Evolutionary conservation across 1,284 basidiomycete species (phyloP).

Genomic region (Kwoniella shivajii): DNA sequence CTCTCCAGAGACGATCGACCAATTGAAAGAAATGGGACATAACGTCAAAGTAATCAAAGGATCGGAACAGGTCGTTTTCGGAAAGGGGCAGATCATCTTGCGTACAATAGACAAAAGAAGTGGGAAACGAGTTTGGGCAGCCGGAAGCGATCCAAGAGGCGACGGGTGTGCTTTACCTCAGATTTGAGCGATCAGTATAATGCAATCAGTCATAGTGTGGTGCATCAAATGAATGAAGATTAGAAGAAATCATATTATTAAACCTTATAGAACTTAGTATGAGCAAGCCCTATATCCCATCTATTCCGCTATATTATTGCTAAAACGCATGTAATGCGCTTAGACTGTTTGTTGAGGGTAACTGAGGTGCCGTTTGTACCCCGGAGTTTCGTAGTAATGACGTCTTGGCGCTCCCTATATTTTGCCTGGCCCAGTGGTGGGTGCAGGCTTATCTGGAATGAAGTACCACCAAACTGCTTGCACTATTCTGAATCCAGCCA

Average conservation of each 20-base stretch:
- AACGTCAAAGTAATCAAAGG: slow-evolving; percentile 61
- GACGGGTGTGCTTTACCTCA: slow-evolving; percentile 34
- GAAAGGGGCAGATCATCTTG: slow-evolving; percentile 35
- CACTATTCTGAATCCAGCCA: slow-evolving; percentile 66
- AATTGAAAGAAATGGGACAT: slow-evolving; percentile 80
- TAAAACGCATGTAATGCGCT: too few species aligned
- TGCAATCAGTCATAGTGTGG: too few species aligned
- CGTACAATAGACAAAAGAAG: slow-evolving; percentile 20
- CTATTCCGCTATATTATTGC: too few species aligned
- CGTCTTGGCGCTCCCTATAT: not conserved
- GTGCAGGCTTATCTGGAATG: slow-evolving; percentile 56
- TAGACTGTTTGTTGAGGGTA: too few species aligned
- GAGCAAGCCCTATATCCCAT: too few species aligned
- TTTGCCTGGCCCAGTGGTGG: slow-evolving; percentile 19
- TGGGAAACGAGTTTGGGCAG: slow-evolving; percentile 32
- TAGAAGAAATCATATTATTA: too few species aligned
- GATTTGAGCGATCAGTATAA: slow-evolving; percentile 18
- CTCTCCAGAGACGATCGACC: slow-evolving; percentile 61
- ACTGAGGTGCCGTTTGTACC: too few species aligned
- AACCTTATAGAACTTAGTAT: too few species aligned
- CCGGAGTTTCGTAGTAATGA: not conserved
- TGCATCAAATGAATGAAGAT: too few species aligned
- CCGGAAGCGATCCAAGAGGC: slow-evolving; percentile 31
- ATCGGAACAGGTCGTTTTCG: slow-evolving; percentile 28
- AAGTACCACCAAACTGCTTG: slow-evolving; percentile 70